Conservation (phyloP, 805 yeast genomes). For the Yarrowia keelungensis region DNA sequence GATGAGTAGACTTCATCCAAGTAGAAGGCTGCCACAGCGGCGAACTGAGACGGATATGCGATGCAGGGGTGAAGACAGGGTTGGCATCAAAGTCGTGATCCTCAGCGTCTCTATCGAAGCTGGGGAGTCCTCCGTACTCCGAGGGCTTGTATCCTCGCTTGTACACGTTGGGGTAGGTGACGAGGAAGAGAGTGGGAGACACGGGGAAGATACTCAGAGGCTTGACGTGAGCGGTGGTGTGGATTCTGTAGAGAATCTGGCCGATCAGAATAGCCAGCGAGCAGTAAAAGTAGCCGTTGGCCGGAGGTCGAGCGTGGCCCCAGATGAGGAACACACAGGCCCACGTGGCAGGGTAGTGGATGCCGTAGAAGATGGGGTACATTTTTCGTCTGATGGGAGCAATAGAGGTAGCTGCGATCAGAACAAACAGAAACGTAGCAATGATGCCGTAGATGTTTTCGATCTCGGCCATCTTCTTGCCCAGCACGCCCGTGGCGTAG, state of each 20-base stretch:
- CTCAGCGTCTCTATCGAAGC: slow-evolving; percentile 1
- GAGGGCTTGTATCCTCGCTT: slow-evolving; percentile 47
- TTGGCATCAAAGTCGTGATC: slow-evolving; percentile 26
- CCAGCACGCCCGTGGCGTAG: slow-evolving; percentile 54
- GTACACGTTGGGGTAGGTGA: slow-evolving; percentile 58
- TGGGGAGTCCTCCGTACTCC: slow-evolving; percentile 6
- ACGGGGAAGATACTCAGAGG: slow-evolving; percentile 48
- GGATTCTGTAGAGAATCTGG: slow-evolving; percentile 65
- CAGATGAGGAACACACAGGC: slow-evolving; percentile 67
- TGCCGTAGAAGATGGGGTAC: slow-evolving; percentile 69
- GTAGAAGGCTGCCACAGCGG: slow-evolving; percentile 49
- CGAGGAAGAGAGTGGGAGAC: slow-evolving; percentile 57
- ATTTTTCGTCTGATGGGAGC: slow-evolving; percentile 63
- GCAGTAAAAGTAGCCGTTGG: slow-evolving; percentile 61
- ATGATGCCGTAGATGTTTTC: slow-evolving; percentile 76
- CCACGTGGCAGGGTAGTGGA: slow-evolving; percentile 85
- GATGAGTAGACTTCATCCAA: slow-evolving; percentile 54
- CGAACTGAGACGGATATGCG: slow-evolving; percentile 54
- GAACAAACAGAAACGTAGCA: slow-evolving; percentile 67
- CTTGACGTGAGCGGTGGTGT: slow-evolving; percentile 43
- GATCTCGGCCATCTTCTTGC: slow-evolving; percentile 55
- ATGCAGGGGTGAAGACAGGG: slow-evolving; percentile 54
- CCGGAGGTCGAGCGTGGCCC: slow-evolving; percentile 82
- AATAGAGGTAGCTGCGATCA: slow-evolving; percentile 72
- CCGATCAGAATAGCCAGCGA: slow-evolving; percentile 60